Percentiles rank a stretch among this genome's conserved stretches.
Evolutionary conservation across 192 early-diverging fungal genomes (phyloP).

Genomic region (Obelidium mucronatum): DNA sequence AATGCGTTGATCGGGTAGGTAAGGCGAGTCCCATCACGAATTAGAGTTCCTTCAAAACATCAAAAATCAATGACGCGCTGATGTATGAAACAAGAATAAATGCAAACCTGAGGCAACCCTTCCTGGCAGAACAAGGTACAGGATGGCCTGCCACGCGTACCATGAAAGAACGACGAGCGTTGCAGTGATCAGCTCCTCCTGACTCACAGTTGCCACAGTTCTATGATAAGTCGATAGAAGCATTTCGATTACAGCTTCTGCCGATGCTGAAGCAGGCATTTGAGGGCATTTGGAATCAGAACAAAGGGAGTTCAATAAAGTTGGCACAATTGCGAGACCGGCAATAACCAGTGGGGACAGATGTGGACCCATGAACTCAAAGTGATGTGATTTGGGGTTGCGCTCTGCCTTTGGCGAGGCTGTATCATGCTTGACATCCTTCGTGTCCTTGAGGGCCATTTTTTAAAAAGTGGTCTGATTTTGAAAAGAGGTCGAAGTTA

Average conservation of each 20-base stretch:
- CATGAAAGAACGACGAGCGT: conserved; percentile 55
- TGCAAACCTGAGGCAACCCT: conserved; percentile 43
- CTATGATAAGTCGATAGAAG: background rate
- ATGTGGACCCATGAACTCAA: conserved; percentile 79
- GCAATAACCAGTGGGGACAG: conserved; percentile 38
- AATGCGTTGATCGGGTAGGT: conserved; percentile 83
- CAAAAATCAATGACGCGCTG: background rate
- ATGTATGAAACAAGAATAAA: background rate
- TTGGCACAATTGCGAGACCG: conserved; percentile 18
- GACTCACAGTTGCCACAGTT: background rate
- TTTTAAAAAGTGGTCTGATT: conserved; percentile 3
- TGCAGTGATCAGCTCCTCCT: background rate
- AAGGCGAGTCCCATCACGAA: conserved; percentile 77
- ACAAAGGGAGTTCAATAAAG: conserved; percentile 33
- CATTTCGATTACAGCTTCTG: background rate
- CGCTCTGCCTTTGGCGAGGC: background rate
- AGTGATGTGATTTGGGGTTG: conserved; percentile 60
- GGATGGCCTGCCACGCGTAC: conserved; percentile 71
- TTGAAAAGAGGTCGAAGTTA: no score
- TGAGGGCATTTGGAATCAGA: conserved; percentile 39
- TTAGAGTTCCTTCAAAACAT: conserved; percentile 58
- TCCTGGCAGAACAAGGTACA: conserved; percentile 77
- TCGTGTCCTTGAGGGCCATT: background rate
- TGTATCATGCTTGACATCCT: background rate
- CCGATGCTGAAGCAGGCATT: background rate